phyloP scores from a whole-genome alignment of 441 rosid genomes.

The Daphne laureola region DNA sequence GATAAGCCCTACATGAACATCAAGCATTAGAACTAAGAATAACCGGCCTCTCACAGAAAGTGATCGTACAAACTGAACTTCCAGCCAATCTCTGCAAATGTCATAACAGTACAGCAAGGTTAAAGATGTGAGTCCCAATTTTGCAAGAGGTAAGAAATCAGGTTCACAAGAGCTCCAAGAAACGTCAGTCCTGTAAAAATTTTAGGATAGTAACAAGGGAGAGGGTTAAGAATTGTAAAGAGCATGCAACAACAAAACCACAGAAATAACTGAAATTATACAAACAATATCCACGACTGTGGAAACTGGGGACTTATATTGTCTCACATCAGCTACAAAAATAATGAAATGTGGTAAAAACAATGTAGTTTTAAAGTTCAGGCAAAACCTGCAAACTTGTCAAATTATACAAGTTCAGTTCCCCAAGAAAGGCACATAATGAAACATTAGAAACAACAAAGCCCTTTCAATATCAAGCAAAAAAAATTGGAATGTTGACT shows the following conservation, averaged over 20 bases:
- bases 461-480: too few species aligned
- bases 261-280: conserved; percentile 3
- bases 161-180: conserved; percentile 79
- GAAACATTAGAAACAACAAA: too few species aligned
- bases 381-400: too few species aligned
- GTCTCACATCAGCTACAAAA: too few species aligned
- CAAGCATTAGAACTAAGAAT: conserved; percentile 23
- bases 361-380: too few species aligned
- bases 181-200: conserved; percentile 85
- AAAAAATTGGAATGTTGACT: too few species aligned
- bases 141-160: conserved; percentile 94
- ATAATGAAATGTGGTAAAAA: too few species aligned
- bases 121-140: conserved; percentile 99
- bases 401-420: too few species aligned
- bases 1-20: conserved; percentile 34
- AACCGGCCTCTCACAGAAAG: conserved; percentile 19
- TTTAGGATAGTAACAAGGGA: conserved; percentile 48
- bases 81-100: conserved; percentile 83
- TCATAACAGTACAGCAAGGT: conserved; percentile 98
- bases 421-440: too few species aligned
- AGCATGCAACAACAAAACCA: conserved; percentile 17
- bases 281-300: too few species aligned
- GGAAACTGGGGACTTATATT: too few species aligned
- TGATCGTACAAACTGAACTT: conserved; percentile 24
- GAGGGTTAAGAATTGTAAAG: conserved; percentile 33